Base-by-base conservation (phyloP, 192 early-diverging fungal genomes). In the Gamsiella multidivaricata region DNA sequence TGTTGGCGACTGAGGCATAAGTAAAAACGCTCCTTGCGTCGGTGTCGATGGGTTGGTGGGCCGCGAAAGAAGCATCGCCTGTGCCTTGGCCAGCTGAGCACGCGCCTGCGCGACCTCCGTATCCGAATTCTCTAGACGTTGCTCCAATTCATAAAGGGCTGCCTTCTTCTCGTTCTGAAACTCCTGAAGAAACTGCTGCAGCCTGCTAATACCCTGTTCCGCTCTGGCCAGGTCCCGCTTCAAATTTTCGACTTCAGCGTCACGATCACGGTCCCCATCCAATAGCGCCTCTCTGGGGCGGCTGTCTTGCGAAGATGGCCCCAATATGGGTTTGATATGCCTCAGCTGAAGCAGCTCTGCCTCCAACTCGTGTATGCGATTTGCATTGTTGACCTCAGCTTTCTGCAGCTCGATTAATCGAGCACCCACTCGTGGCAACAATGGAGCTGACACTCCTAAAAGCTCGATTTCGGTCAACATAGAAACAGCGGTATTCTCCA, bases 101-200 rank as follows among this genome's bases (percentile, higher is more conserved):
- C 53, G 64, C 11, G 49, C 25, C 20, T 49, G 50, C 10, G 17
- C 31, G 9, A 62, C 45, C n/a, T 76, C 72, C 0, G 43, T 33
- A 4, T 76, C 65, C 2, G 72, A 76, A 15, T 61, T 65, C 3
- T 62, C 42, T 1, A 76, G 49, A 17, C 43, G 56, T 20, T 60
- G 39, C 20, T 76, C 51, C 22, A 76, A 37, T 26, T 76, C 65
- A 10, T 22, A 36, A 12, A 76, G 61, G 1, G 72, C 65, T n/a
- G 4, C 31, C 32, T 55, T 76, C 33, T 76, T 68, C 31, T 76
- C 72, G 29, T 60, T 61, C 52, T 76, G 72, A 37, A 76, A 76
- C 53, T 76, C 72, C 9, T 76, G 65, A 0, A 76, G 34, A 33
- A 76, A 76, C 53, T 76, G 72, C 37, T 68, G 72, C 22, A 76